Conservation (phyloP, 140 eudicot genomes). For the Cichorium intybus region DNA sequence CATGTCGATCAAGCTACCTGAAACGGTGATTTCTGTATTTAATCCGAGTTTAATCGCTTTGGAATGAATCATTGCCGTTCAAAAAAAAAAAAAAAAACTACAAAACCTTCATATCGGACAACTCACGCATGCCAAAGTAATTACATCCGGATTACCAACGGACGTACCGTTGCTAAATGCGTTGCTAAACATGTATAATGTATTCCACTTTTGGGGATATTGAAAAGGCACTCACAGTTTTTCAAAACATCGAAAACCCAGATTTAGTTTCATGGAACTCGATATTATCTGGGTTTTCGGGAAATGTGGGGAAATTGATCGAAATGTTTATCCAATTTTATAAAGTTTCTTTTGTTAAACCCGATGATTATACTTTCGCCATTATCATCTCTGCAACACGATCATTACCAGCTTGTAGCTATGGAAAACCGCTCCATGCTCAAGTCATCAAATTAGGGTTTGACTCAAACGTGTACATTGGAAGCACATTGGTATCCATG, state of each 20-base stretch:
- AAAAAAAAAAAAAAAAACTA: too few relatives aligned
- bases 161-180: conserved; percentile 73
- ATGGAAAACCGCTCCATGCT: conserved; percentile 72
- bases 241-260: conserved; percentile 46
- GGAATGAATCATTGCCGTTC: conserved; percentile 70
- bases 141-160: conserved; percentile 37
- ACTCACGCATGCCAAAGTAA: conserved; percentile 49
- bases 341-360: conserved; percentile 30
- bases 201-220: conserved; percentile 60
- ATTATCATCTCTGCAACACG: conserved; percentile 56
- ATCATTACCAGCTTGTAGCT: conserved; percentile 37
- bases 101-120: conserved; percentile 40
- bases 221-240: conserved; percentile 36
- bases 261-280: conserved; percentile 92
- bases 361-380: conserved; percentile 77
- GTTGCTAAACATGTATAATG: conserved; percentile 71
- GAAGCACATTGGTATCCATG: conserved; percentile 77
- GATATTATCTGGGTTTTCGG: conserved; percentile 39
- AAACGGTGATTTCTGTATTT: conserved; percentile 45
- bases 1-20: conserved; percentile 75
- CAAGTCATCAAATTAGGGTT: conserved; percentile 50
- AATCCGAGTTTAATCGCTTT: conserved; percentile 57
- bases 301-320: conserved; percentile 43
- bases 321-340: conserved; percentile 37
- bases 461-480: conserved; percentile 46